Evolutionary conservation across 2,329 filamentous ascomycete species (phyloP).

Genomic region (Harringtonia aguacate): DNA sequence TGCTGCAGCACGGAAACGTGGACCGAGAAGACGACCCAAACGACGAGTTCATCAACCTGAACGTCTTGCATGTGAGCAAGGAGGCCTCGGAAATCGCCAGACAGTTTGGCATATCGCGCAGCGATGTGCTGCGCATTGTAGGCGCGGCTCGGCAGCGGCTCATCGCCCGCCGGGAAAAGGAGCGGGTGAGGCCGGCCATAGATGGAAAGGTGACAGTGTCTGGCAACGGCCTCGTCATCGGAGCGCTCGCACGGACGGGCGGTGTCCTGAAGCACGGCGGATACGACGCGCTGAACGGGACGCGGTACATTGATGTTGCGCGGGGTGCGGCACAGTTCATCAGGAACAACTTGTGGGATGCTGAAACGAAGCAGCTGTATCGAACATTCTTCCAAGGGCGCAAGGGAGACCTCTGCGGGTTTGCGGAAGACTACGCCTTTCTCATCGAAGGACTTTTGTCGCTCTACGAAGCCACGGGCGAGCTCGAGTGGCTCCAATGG

Average conservation of each 20-base stretch:
- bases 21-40: constrained; percentile 72
- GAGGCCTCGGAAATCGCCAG: constrained; percentile 59
- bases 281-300: constrained; percentile 45
- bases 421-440: constrained; percentile 93
- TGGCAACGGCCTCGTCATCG: constrained; percentile 84
- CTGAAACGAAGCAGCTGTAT: constrained; percentile 50
- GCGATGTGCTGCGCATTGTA: constrained; percentile 59
- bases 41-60: constrained; percentile 91
- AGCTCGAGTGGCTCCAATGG: constrained; percentile 66
- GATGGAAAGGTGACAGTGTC: constrained; percentile 83
- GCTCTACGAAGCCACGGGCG: constrained; percentile 69
- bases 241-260: constrained; percentile 67
- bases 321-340: constrained; percentile 63
- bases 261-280: constrained; percentile 44
- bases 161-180: constrained; percentile 58
- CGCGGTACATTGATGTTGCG: constrained; percentile 55
- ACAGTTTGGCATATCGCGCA: constrained; percentile 61
- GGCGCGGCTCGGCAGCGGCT: constrained; percentile 57
- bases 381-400: constrained; percentile 61
- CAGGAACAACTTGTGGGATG: constrained; percentile 61
- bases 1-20: constrained; percentile 78
- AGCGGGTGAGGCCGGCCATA: constrained; percentile 64
- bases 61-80: constrained; percentile 65
- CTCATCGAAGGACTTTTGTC: constrained; percentile 73
- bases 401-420: constrained; percentile 55